These are phyloP conservation scores for Cunninghamia lanceolata DNA, from an alignment of 75 land plant species.

Conservation along the genomic window DNA sequence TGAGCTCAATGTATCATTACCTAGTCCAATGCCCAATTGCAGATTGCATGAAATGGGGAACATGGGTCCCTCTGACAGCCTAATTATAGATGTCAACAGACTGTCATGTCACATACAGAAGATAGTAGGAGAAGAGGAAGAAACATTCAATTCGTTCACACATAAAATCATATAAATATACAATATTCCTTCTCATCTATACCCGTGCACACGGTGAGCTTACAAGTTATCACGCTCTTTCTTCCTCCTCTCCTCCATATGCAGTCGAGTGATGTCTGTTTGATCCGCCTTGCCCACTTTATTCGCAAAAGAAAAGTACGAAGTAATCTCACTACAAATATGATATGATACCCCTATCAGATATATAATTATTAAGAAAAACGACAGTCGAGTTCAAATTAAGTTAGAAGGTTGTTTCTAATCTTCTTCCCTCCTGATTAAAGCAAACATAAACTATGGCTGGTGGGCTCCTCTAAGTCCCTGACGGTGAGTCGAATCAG, in stretches of 20 bases:
- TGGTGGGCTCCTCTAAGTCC: too few relatives aligned
- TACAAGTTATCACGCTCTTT: not conserved
- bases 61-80: not conserved
- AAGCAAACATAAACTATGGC: too few relatives aligned
- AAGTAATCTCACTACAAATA: not conserved
- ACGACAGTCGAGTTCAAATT: too few relatives aligned
- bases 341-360: too few relatives aligned
- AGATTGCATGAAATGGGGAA: not conserved
- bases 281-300: not conserved
- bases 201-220: not conserved
- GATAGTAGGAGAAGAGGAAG: not conserved
- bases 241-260: not conserved
- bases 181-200: too few relatives aligned
- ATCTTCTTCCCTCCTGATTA: too few relatives aligned
- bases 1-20: not conserved
- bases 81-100: constrained; percentile 12
- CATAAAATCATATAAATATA: not conserved
- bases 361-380: too few relatives aligned
- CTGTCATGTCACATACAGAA: not conserved
- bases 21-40: not conserved
- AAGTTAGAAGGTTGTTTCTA: too few relatives aligned
- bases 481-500: too few relatives aligned
- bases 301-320: not conserved
- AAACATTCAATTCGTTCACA: not conserved
- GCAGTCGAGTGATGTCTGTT: not conserved